Conservation (phyloP, 768 basidiomycete genomes). For the Psilocybe tampanensis region DNA sequence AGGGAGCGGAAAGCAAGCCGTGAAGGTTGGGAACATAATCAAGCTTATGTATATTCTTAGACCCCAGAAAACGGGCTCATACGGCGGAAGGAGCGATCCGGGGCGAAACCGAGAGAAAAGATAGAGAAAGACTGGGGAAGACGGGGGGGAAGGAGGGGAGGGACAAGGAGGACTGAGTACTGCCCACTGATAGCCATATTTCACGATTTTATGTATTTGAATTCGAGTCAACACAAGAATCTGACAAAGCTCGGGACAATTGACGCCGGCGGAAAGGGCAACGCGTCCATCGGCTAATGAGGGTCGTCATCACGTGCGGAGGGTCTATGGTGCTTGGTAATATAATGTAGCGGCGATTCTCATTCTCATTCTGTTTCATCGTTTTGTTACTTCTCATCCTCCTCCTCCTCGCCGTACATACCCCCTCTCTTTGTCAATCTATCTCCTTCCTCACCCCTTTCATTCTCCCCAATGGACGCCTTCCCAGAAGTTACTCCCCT, state of each 20-base stretch:
- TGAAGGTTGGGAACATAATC: not conserved
- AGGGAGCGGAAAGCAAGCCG: not conserved
- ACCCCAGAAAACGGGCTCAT: not conserved
- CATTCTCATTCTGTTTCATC: slow-evolving; percentile 8
- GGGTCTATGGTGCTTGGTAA: slow-evolving; percentile 19
- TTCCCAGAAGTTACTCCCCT: slow-evolving; percentile 50
- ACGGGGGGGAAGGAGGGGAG: not conserved
- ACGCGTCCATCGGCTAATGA: slow-evolving; percentile 7
- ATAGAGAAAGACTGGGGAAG: not conserved
- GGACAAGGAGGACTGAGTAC: not conserved
- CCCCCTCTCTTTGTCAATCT: not conserved
- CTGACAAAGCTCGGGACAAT: too few relatives aligned
- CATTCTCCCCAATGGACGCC: slow-evolving; percentile 47
- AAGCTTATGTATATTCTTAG: slow-evolving; percentile 2
- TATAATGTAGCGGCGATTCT: slow-evolving; percentile 5
- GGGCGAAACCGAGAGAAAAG: not conserved
- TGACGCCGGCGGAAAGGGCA: not conserved
- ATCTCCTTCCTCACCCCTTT: not conserved
- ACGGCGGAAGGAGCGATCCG: not conserved
- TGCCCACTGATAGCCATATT: too few relatives aligned
- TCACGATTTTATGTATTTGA: too few relatives aligned
- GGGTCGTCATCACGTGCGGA: slow-evolving; percentile 8
- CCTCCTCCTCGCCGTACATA: not conserved
- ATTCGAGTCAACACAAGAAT: too few relatives aligned
- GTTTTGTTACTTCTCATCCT: not conserved